Conservation (phyloP, 352 stramenopile genomes). For the Phytophthora hybrid region DNA sequence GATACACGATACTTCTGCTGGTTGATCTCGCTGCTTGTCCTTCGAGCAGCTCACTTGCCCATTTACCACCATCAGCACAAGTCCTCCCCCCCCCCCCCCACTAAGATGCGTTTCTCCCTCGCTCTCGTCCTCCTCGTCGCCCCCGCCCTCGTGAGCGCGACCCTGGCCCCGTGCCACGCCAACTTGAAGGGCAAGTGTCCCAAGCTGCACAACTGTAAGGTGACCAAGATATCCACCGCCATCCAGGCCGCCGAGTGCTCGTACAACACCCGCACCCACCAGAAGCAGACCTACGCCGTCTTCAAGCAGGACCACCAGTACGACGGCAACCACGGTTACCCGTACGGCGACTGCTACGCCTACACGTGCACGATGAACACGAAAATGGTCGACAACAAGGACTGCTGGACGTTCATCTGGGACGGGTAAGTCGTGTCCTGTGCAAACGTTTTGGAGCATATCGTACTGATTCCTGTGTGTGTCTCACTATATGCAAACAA, state of each 20-base stretch:
- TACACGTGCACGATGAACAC: slow-evolving; percentile 34
- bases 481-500: slow-evolving; percentile 39
- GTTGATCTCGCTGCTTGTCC: background rate
- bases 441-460: background rate
- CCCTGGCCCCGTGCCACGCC: slow-evolving; percentile 30
- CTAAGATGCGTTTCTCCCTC: slow-evolving; percentile 36
- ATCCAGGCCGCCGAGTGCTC: slow-evolving; percentile 54
- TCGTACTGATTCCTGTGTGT: background rate
- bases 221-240: slow-evolving; percentile 23
- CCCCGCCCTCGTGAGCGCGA: slow-evolving; percentile 40
- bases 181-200: slow-evolving; percentile 34
- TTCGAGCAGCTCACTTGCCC: slow-evolving; percentile 16
- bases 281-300: slow-evolving; percentile 44
- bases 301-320: slow-evolving; percentile 45
- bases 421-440: slow-evolving; percentile 24
- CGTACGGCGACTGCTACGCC: slow-evolving; percentile 41
- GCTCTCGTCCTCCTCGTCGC: slow-evolving; percentile 26
- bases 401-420: slow-evolving; percentile 54
- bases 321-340: slow-evolving; percentile 40
- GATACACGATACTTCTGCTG: background rate
- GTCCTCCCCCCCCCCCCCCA: background rate
- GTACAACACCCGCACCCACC: slow-evolving; percentile 46
- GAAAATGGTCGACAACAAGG: slow-evolving; percentile 31
- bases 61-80: slow-evolving; percentile 21
- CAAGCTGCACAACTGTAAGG: slow-evolving; percentile 30